Conservation (phyloP, 768 basidiomycete genomes). For the Boletus reticuloceps region DNA sequence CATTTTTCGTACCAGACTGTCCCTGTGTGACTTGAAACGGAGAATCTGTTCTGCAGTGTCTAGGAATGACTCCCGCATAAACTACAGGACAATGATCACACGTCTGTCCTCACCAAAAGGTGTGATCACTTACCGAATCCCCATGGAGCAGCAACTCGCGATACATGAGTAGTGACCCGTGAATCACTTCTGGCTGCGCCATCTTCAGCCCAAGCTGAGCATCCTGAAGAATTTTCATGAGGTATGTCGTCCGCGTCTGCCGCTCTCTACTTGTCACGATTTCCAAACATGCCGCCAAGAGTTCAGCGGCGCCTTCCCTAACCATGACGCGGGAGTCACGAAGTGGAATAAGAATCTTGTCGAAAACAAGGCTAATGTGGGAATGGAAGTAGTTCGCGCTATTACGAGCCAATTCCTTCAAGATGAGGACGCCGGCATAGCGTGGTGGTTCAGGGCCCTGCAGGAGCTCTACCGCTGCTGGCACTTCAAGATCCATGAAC, state of each 20-base stretch:
- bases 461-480: slow-evolving; percentile 75
- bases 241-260: slow-evolving; percentile 59
- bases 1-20: slow-evolving; percentile 85
- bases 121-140: slow-evolving; percentile 68
- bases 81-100: slow-evolving; percentile 42
- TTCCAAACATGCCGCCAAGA: slow-evolving; percentile 89
- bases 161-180: slow-evolving; percentile 89
- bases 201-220: slow-evolving; percentile 81
- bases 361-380: slow-evolving; percentile 84
- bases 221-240: slow-evolving; percentile 83
- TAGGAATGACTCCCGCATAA: slow-evolving; percentile 84
- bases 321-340: slow-evolving; percentile 89
- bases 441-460: slow-evolving; percentile 77
- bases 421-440: slow-evolving; percentile 90
- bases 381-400: slow-evolving; percentile 86
- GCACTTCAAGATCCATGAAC: slow-evolving; percentile 89
- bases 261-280: slow-evolving; percentile 78
- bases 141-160: slow-evolving; percentile 89
- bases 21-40: slow-evolving; percentile 83
- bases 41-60: slow-evolving; percentile 90
- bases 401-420: slow-evolving; percentile 90
- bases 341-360: slow-evolving; percentile 88
- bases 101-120: neutral
- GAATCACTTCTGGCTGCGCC: slow-evolving; percentile 82
- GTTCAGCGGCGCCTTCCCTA: slow-evolving; percentile 88